phyloP scores from a whole-genome alignment of 2,329 filamentous ascomycete species.

The Xylariaceae sp. region DNA sequence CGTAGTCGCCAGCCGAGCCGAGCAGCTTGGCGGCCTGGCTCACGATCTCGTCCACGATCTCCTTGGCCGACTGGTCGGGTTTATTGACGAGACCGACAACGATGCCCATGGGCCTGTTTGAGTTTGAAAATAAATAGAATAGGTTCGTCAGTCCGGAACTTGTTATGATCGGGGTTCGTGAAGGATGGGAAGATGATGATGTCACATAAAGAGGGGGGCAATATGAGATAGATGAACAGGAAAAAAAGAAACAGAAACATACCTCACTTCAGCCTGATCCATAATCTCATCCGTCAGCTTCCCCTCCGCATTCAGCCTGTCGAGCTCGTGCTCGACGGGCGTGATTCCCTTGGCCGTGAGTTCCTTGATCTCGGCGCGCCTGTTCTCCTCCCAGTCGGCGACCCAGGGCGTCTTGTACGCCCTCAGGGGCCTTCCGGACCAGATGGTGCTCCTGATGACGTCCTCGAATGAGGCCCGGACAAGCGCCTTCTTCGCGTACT shows the following conservation, averaged over 20 bases:
- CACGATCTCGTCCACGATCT: conserved; percentile 13
- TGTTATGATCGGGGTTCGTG: too few species aligned
- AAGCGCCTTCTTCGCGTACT: conserved; percentile 10
- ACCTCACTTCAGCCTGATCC: conserved; percentile 8
- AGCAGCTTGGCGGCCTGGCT: conserved; percentile 5
- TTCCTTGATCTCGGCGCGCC: conserved; percentile 79
- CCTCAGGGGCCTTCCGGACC: conserved; percentile 87
- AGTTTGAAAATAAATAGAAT: too few species aligned
- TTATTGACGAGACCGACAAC: conserved; percentile 11
- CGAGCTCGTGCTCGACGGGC: conserved; percentile 62
- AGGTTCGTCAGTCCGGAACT: too few species aligned
- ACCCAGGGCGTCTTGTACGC: conserved; percentile 91
- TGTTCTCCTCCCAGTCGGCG: conserved; percentile 87
- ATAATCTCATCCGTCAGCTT: conserved; percentile 15
- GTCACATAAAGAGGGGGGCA: too few species aligned
- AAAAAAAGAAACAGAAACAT: background rate
- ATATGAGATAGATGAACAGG: too few species aligned
- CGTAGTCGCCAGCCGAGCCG: conserved; percentile 2
- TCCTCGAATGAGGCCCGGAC: conserved; percentile 9
- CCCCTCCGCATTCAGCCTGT: conserved; percentile 9
- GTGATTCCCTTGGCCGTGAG: conserved; percentile 82
- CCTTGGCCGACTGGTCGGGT: conserved; percentile 9
- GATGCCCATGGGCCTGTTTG: conserved; percentile 9
- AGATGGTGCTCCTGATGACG: conserved; percentile 73
- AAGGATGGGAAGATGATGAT: too few species aligned